A percentile compares a stretch with the other conserved stretches of the same genome.
These are phyloP conservation scores for Citrullus colocynthis DNA, from an alignment of 306 rosid species.

Conservation along the genomic window DNA sequence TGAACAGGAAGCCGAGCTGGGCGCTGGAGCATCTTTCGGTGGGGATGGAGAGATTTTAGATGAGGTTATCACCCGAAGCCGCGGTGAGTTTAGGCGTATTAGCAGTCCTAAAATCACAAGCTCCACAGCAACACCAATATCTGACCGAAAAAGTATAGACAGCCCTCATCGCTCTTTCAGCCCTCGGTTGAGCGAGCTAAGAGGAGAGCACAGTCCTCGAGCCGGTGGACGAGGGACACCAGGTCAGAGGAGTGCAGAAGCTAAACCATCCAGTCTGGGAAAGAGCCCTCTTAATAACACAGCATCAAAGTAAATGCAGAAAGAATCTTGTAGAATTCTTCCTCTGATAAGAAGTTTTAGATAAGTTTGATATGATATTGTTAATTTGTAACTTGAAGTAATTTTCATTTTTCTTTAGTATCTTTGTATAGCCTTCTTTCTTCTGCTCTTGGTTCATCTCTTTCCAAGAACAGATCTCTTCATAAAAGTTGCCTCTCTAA, in stretches of 20 bases:
- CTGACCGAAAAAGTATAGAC: conserved; percentile 26
- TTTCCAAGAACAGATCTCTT: conserved; percentile 12
- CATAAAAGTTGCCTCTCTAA: not conserved
- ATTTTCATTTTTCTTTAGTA: not conserved
- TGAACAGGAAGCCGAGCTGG: conserved; percentile 68
- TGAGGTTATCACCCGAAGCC: conserved; percentile 79
- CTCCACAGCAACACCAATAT: conserved; percentile 56
- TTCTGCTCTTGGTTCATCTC: not conserved
- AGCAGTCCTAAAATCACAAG: conserved; percentile 75
- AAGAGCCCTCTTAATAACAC: conserved; percentile 46
- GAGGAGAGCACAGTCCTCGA: conserved; percentile 57
- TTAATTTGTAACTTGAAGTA: conserved; percentile 1
- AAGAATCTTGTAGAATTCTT: conserved; percentile 1
- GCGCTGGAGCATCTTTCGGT: conserved; percentile 38
- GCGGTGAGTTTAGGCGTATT: conserved; percentile 81
- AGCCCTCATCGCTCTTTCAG: conserved; percentile 42
- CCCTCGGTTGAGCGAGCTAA: conserved; percentile 48
- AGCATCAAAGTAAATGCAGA: conserved; percentile 22
- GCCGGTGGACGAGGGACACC: conserved; percentile 37
- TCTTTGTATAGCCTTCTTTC: conserved; percentile 4
- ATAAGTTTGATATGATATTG: conserved; percentile 8
- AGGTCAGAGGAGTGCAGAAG: conserved; percentile 48
- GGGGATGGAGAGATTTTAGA: conserved; percentile 78
- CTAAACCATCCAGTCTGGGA: conserved; percentile 39
- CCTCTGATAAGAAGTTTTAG: conserved; percentile 12